phyloP scores from a whole-genome alignment of 208 protist species.

The Trypanosoma melophagium region DNA sequence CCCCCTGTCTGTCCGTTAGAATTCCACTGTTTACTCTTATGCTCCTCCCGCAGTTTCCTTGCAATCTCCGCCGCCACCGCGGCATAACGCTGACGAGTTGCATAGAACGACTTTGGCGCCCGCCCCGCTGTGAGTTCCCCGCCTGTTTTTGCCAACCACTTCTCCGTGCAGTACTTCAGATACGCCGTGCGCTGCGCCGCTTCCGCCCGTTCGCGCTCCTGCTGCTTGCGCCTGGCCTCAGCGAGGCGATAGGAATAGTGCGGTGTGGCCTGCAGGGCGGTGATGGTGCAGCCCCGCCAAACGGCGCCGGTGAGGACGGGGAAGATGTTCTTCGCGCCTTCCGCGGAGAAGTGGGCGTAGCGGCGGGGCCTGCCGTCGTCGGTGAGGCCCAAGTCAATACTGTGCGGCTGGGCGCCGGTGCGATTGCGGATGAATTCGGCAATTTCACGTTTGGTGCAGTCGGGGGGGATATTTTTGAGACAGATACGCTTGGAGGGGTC shows the following conservation, averaged over 20 bases:
- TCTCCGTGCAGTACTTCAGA: constrained; percentile 31
- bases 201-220: constrained; percentile 60
- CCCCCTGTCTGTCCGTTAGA: background rate
- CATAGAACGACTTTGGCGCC: constrained; percentile 61
- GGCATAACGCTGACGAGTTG: constrained; percentile 52
- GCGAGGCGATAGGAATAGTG: constrained; percentile 77
- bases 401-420: constrained; percentile 75
- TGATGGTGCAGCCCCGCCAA: constrained; percentile 41
- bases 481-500: constrained; percentile 87
- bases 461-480: constrained; percentile 78
- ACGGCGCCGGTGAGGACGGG: constrained; percentile 40
- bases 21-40: constrained; percentile 14
- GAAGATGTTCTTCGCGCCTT: constrained; percentile 80
- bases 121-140: constrained; percentile 48
- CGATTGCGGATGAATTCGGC: constrained; percentile 78
- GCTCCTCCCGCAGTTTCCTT: constrained; percentile 38
- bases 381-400: constrained; percentile 82
- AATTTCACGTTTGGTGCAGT: constrained; percentile 83
- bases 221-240: constrained; percentile 68
- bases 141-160: constrained; percentile 52
- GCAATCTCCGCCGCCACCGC: constrained; percentile 66
- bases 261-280: constrained; percentile 48
- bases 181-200: constrained; percentile 34
- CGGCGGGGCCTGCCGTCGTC: constrained; percentile 48
- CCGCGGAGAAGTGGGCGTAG: constrained; percentile 86